Percentiles rank a stretch among this genome's conserved stretches.
These are phyloP conservation scores for Diplosphaera chodatii DNA, from an alignment of 139 green algal species.

Conservation along the genomic window DNA sequence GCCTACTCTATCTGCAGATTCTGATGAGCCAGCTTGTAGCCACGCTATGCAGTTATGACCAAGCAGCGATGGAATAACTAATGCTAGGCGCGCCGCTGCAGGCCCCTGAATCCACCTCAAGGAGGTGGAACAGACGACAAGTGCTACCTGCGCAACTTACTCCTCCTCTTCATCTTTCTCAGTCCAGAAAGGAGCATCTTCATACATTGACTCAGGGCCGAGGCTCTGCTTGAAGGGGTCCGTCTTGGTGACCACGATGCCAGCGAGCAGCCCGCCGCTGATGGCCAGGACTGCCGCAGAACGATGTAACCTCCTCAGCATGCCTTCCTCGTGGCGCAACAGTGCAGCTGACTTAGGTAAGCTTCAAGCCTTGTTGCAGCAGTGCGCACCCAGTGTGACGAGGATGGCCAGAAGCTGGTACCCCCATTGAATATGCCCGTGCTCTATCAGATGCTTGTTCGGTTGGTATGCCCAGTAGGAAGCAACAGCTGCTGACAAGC, in stretches of 20 bases:
- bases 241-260: conserved; percentile 6
- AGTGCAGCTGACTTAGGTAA: no score
- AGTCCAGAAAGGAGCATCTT: conserved; percentile 25
- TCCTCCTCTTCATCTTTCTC: not conserved
- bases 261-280: conserved; percentile 15
- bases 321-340: no score
- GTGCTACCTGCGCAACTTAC: no score
- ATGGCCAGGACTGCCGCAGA: conserved; percentile 26
- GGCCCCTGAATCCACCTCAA: no score
- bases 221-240: not conserved
- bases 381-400: conserved; percentile 7
- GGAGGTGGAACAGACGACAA: no score
- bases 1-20: no score
- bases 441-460: conserved; percentile 15
- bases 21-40: no score
- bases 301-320: no score
- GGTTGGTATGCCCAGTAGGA: not conserved
- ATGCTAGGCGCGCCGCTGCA: no score
- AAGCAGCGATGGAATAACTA: no score
- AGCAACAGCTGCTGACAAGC: conserved; percentile 26
- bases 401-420: conserved; percentile 16
- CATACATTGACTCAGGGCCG: conserved; percentile 19
- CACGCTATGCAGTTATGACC: no score
- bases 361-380: no score
- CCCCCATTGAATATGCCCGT: conserved; percentile 4